Evolutionary conservation across 1,284 basidiomycete species (phyloP).

Genomic region (Melampsora americana): DNA sequence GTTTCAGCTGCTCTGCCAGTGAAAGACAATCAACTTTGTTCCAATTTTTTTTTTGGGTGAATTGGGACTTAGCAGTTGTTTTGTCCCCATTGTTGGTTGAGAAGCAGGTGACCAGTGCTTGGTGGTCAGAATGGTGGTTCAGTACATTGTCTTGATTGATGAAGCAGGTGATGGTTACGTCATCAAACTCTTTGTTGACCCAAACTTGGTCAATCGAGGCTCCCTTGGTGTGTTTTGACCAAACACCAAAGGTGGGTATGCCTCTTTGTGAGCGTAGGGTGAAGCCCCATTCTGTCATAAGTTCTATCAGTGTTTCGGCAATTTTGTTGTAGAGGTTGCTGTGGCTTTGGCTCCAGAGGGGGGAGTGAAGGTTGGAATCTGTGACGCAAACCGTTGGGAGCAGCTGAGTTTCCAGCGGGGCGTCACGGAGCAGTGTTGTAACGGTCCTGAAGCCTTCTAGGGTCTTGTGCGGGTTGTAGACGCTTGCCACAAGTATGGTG

Average conservation of each 20-base stretch:
- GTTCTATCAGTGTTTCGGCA: not conserved
- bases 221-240: not conserved
- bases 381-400: not conserved
- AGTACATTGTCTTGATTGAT: not conserved
- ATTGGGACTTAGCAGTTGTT: not conserved
- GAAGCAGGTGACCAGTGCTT: conserved; percentile 2
- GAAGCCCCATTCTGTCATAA: not conserved
- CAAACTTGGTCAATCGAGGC: conserved; percentile 14
- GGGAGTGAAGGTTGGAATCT: conserved; percentile 12
- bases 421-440: not conserved
- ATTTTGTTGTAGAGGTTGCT: not conserved
- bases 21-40: not conserved
- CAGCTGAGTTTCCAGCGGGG: not conserved
- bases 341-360: not conserved
- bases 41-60: not conserved
- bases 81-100: not conserved
- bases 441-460: not conserved
- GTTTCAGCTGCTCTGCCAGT: not conserved
- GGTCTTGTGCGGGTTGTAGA: not conserved
- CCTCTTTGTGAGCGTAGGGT: not conserved
- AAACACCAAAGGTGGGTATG: not conserved
- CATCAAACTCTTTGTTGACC: not conserved
- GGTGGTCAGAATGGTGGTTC: conserved; percentile 24
- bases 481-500: not conserved
- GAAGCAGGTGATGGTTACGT: not conserved